Base-by-base conservation (phyloP, 305 asterid species). In the Fraxinus velutina region DNA sequence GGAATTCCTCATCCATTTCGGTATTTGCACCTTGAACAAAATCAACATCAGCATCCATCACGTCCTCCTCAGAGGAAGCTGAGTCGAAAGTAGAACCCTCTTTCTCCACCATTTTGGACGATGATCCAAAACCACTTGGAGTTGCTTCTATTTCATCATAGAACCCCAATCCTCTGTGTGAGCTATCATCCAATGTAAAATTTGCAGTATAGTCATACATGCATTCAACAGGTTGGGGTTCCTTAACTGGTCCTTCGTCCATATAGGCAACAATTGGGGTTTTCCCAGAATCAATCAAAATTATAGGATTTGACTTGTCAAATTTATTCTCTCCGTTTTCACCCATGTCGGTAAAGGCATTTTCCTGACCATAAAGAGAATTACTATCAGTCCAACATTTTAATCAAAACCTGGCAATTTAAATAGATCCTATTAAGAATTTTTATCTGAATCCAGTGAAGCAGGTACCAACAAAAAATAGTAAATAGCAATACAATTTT, bases 81-180 rank as follows among this genome's bases (percentile, higher is more conserved):
- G 76, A 76, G 75, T 77, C 90, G n/a, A 79, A 30, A 79, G 81
- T 77, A 86, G 74, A 88, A 81, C 83, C 79, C 82, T 85, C 97
- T 76, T 88, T 88, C 84, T 88, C 92, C 66, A 91, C 90, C 71
- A 80, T 55, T 78, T 79, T 85, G 60, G 89, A 79, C 10, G 89
- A 87, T 76, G 86, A 81, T 78, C 86, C 92, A 86, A 80, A 42
- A 86, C 85, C 92, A 47, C 78, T 82, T 2, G 76, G 80, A 77
- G 85, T 73, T 83, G 87, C 85, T 77, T 87, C 92, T 83, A 83
- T 84, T 79, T 89, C 91, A 36, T 89, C 90, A 84, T 42, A 21
- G 86, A 92, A 91, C 50, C 97, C 97, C 83, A 94, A 83, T 80
- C 99, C 99, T 79, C 90, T 85, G 36, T 87, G 95, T 1, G 95